Conservation (phyloP, 495 filamentous ascomycete genomes). For the Podospora pseudocomata region DNA sequence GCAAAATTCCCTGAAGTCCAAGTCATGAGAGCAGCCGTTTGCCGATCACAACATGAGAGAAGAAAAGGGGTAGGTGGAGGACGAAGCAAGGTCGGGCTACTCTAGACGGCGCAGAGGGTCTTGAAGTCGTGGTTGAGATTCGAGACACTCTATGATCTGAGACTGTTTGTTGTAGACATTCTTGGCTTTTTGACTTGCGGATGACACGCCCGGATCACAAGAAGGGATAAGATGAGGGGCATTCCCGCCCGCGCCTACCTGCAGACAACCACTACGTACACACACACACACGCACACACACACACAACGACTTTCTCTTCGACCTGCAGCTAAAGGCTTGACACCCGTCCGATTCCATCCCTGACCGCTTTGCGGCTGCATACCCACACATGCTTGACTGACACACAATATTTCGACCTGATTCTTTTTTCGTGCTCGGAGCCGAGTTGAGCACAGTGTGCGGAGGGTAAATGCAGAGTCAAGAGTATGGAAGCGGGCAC, state of each 20-base stretch:
- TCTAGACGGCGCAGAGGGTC: background rate
- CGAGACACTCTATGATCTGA: background rate
- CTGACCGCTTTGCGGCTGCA: slow-evolving; percentile 2
- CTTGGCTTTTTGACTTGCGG: no score
- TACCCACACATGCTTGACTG: background rate
- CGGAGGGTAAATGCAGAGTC: background rate
- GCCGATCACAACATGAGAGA: slow-evolving; percentile 16
- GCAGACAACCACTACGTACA: no score
- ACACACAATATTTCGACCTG: background rate
- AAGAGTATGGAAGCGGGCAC: background rate
- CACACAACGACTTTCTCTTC: background rate
- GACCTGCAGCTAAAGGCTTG: slow-evolving; percentile 20
- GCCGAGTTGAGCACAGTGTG: no score
- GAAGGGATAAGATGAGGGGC: no score
- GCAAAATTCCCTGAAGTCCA: slow-evolving; percentile 1
- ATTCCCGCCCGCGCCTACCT: no score
- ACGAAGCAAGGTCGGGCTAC: background rate
- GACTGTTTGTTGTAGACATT: no score
- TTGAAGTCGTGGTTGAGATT: background rate
- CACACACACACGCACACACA: no score
- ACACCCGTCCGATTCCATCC: slow-evolving; percentile 9
- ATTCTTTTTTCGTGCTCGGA: no score
- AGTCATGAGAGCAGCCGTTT: slow-evolving; percentile 17
- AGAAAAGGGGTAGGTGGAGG: background rate
- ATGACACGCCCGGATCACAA: no score